These are phyloP conservation scores for Chaetomiaceae sp. DNA, from an alignment of 2,329 filamentous ascomycete species.

Conservation along the genomic window DNA sequence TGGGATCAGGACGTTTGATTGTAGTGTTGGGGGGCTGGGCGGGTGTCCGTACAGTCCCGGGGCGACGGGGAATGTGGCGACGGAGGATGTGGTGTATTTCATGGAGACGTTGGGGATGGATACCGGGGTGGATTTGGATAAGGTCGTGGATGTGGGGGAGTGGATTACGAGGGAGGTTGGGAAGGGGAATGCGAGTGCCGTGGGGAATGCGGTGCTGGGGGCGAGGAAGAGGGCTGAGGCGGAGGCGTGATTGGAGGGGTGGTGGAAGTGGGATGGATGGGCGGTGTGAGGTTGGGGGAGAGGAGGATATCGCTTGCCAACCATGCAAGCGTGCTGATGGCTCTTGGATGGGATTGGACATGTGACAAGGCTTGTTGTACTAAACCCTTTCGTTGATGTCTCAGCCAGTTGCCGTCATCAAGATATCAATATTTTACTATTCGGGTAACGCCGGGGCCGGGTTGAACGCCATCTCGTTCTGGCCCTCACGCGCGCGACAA, in stretches of 20 bases:
- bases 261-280: too few species aligned
- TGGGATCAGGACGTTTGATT: conserved; percentile 73
- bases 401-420: too few species aligned
- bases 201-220: conserved; percentile 59
- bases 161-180: conserved; percentile 65
- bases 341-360: too few species aligned
- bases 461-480: too few species aligned
- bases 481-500: too few species aligned
- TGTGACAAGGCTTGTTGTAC: too few species aligned
- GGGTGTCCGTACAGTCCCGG: conserved; percentile 83
- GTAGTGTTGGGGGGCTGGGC: conserved; percentile 71
- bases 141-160: conserved; percentile 59
- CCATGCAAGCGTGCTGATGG: too few species aligned
- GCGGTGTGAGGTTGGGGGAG: too few species aligned
- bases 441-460: too few species aligned
- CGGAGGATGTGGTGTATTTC: conserved; percentile 77
- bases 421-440: too few species aligned
- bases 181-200: conserved; percentile 56
- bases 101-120: conserved; percentile 67
- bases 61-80: conserved; percentile 79
- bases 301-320: too few species aligned
- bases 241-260: neutral
- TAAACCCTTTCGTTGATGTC: too few species aligned
- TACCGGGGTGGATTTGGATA: conserved; percentile 65
- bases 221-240: conserved; percentile 31